A percentile compares a stretch with the other conserved stretches of the same genome.
Conservation (phyloP, 2,329 filamentous ascomycete genomes). For the Mollisia scopiformis region DNA sequence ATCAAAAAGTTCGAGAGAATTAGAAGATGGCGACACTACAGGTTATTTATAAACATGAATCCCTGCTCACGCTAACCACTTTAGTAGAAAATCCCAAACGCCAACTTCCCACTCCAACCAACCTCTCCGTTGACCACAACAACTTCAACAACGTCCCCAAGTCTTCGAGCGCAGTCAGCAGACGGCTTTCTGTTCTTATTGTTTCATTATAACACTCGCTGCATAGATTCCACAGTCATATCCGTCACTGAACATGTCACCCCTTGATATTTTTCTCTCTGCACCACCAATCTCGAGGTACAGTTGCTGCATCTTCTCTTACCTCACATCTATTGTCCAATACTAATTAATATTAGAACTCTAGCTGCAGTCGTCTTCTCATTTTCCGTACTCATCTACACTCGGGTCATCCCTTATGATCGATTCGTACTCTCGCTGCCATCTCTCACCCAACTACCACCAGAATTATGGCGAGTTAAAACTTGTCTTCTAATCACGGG, state of each 20-base stretch:
- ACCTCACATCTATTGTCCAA: neutral
- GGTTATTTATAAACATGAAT: neutral
- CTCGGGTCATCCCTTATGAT: neutral
- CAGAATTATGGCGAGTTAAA: constrained; percentile 33
- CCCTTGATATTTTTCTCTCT: constrained; percentile 3
- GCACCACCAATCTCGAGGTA: constrained; percentile 15
- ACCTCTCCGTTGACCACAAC: neutral
- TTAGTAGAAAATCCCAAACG: neutral
- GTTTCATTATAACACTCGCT: neutral
- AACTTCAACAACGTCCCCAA: neutral
- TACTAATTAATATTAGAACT: neutral
- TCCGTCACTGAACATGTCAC: constrained; percentile 7
- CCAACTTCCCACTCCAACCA: neutral
- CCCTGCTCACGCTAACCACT: neutral
- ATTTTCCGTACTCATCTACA: constrained; percentile 10
- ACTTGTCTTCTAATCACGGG: constrained; percentile 34
- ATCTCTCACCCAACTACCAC: constrained; percentile 36
- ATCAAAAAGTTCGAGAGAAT: too few relatives aligned
- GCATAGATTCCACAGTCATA: neutral
- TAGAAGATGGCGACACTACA: too few relatives aligned
- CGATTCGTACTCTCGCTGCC: constrained; percentile 4
- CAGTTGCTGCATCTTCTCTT: too few relatives aligned
- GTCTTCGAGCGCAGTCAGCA: neutral
- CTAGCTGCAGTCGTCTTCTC: constrained; percentile 4
- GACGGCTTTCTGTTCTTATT: neutral